These are phyloP conservation scores for Grosmannia serpens DNA, from an alignment of 2,329 filamentous ascomycete genomes.

Conservation along the genomic window DNA sequence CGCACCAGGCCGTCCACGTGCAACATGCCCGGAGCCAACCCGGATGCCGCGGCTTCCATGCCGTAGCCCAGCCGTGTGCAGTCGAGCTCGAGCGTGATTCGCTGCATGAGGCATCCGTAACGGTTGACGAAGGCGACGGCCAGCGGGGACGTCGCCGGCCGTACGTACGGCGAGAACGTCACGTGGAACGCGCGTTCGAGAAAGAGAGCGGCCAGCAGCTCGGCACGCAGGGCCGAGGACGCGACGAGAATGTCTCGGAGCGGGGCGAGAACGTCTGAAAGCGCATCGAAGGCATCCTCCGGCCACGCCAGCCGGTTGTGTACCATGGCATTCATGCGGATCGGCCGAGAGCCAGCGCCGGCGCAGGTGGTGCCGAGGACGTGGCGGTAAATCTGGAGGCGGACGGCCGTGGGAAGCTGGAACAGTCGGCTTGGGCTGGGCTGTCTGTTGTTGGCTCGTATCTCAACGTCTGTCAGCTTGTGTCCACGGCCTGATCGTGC, in stretches of 20 bases:
- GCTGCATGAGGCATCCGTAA: slow-evolving; percentile 24
- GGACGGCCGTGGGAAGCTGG: neutral
- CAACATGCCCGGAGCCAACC: slow-evolving; percentile 14
- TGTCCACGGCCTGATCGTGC: neutral
- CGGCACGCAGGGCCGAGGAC: slow-evolving; percentile 22
- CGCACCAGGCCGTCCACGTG: slow-evolving; percentile 18
- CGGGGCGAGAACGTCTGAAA: slow-evolving; percentile 14
- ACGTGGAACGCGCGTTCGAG: slow-evolving; percentile 25
- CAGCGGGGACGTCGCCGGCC: slow-evolving; percentile 20
- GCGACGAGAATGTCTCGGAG: neutral
- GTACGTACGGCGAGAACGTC: slow-evolving; percentile 26
- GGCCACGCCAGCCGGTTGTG: slow-evolving; percentile 25
- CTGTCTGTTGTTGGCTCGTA: neutral
- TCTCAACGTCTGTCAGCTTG: neutral
- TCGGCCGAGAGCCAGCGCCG: neutral
- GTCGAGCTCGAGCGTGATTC: slow-evolving; percentile 29
- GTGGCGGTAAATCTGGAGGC: neutral
- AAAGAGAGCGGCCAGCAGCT: slow-evolving; percentile 25
- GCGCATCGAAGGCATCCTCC: slow-evolving; percentile 19
- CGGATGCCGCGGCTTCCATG: slow-evolving; percentile 12
- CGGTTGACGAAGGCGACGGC: slow-evolving; percentile 23
- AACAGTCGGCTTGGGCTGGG: neutral
- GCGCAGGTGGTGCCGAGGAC: neutral
- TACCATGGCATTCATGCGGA: slow-evolving; percentile 17
- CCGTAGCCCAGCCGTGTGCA: slow-evolving; percentile 26